Evolutionary conservation across 805 yeast species (phyloP), one percentile per base, ranked within the genome.

Genomic region (Ogataea polymorpha): DNA sequence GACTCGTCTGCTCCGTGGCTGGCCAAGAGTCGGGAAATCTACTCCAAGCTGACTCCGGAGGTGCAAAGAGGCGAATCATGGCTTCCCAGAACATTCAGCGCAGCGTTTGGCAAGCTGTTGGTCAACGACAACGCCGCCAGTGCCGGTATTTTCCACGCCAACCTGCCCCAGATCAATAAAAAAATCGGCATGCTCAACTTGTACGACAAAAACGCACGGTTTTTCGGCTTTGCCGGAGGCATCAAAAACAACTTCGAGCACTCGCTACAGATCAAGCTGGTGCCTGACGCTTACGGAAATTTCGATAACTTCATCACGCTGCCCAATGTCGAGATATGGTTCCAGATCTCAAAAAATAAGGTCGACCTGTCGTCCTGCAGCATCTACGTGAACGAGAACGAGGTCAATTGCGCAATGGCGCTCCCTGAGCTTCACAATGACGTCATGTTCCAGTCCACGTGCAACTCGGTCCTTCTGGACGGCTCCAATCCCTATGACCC

Each of bases 301-400:
- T 42, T 53, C 23, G 47, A 48, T 3, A 45, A 54, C 28, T 53
- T 56, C 15, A 39, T 51, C 13, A 38, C 41, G 3, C 49, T 51
- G 26, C 68, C 68, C 10, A 53, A 55, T 31, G 42, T 62, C 30
- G 68, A 65, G 38, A 39, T 65, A 7, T 55, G 64, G 54, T 51
- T 65, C 37, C 55, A 53, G 23, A 39, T 62, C 6, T 34, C 37
- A n/a, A 53, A 52, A 13, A 45, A 49, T 16, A 39, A 42, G 13
- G 37, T 59, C 12, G 51, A 49, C 27, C 29, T 49, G 10, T 38
- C 53, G 9, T 36, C 51, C 1, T 58, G 55, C 43, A 48, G 41
- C 32, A 48, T 59, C 5, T 55, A 51, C 30, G 54, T 58, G 24
- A 51, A 51, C 39, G 63, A 63, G 38, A 39, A 41, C 35, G 68